Base-by-base conservation (phyloP, 164 flowering plant genomes). In the Sedum album region DNA sequence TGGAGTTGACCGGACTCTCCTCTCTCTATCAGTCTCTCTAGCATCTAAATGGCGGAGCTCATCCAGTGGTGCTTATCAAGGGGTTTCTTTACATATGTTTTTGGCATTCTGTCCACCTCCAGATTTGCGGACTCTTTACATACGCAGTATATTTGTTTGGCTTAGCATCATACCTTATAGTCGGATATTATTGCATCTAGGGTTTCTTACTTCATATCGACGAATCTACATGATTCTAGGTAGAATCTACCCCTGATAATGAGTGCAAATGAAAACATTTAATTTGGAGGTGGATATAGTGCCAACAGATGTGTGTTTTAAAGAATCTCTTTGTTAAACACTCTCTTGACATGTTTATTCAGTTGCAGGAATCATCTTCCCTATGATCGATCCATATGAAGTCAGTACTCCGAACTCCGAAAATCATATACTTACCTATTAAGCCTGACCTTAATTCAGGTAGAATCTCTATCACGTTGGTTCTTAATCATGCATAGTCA, bases 21-120 rank as follows among this genome's bases (percentile, higher is more conserved):
- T 39, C 11, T 38, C n/a, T n/a, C 41, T 39, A 10, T 39, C 0
- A 8, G 42, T 39, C 11, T 39, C 42, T 39, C 42, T 39, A 2
- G 42, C 13, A 39, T 39, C 0, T 10, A 39, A 39, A 49, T 49
- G 55, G n/a, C 1, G 55, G 60, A 53, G 60, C 60, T 21, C 23
- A 53, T 53, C 60, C 21, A 53, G 28, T 53, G 60, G 60, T 53
- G 60, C 23, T 53, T 53, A 53, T 53, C 60, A 53, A 53, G 14
- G 60, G 60, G 60, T 53, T 53, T 53, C 60, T 53, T 53, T 53
- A 23, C 60, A 53, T 53, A 53, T 53, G 60, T 53, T 53, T 51
- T 53, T 53, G 60, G 60, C 60, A 53, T 53, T 53, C 60, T 53
- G 60, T 53, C 60, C 60, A 53, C 60, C 60, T 53, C 60, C 60